phyloP scores from a whole-genome alignment of 1,284 basidiomycete genomes.

The Tilletia walkeri region DNA sequence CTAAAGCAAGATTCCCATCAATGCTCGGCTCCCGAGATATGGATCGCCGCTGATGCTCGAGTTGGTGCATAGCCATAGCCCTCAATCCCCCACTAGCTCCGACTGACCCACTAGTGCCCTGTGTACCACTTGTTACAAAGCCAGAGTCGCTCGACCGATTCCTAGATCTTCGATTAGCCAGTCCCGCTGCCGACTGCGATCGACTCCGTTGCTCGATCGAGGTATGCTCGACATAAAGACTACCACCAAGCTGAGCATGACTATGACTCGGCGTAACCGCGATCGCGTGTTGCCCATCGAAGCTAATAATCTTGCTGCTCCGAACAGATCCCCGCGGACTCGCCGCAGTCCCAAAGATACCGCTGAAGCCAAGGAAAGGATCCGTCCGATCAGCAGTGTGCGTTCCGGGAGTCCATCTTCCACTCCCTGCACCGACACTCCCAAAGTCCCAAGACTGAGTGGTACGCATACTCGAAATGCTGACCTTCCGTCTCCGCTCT shows the following conservation, averaged over 20 bases:
- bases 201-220: conserved; percentile 2
- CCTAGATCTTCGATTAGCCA: conserved; percentile 9
- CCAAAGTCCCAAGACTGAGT: conserved; percentile 47
- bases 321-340: conserved; percentile 33
- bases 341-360: conserved; percentile 29
- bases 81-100: conserved; percentile 1
- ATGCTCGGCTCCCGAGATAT: conserved; percentile 13
- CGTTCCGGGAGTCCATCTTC: conserved; percentile 19
- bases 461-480: conserved; percentile 36
- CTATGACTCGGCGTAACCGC: conserved; percentile 13
- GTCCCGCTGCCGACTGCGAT: background rate
- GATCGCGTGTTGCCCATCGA: conserved; percentile 33
- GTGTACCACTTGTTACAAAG: background rate
- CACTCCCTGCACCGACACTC: conserved; percentile 26
- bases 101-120: background rate
- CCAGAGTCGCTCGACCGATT: conserved; percentile 18
- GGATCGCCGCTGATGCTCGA: conserved; percentile 12
- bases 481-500: conserved; percentile 34
- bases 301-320: conserved; percentile 31
- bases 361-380: conserved; percentile 45
- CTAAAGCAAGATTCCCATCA: background rate
- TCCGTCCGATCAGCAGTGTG: conserved; percentile 33
- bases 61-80: background rate
- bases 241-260: conserved; percentile 1
- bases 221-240: background rate